Evolutionary conservation across 805 yeast genomes (phyloP).

Genomic region (Kuraishia borneana): DNA sequence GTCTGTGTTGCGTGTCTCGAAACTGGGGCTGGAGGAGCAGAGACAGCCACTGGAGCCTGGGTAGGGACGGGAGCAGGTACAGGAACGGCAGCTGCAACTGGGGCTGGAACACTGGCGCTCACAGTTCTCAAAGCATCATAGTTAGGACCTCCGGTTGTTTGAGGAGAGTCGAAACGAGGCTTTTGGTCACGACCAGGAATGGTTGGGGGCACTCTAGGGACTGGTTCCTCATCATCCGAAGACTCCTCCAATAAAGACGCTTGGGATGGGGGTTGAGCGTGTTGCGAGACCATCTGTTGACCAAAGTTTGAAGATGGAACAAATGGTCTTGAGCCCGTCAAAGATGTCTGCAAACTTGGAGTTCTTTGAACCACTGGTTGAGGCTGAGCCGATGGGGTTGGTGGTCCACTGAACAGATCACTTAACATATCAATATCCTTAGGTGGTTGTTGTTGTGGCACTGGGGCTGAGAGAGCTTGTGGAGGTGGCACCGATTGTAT

Average conservation of each 20-base stretch:
- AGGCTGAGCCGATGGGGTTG: constrained; percentile 6
- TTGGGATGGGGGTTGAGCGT: constrained; percentile 17
- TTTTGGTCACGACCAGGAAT: constrained; percentile 23
- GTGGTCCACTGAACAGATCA: constrained; percentile 37
- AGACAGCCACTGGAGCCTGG: constrained; percentile 4
- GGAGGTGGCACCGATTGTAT: constrained; percentile 9
- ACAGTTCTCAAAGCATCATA: constrained; percentile 37
- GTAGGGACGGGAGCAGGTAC: not conserved
- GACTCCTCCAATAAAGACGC: constrained; percentile 22
- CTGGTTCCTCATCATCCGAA: constrained; percentile 25
- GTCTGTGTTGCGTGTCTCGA: constrained; percentile 24
- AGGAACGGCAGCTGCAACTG: not conserved
- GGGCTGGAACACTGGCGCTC: not conserved
- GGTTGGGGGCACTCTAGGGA: constrained; percentile 12
- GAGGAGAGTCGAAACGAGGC: constrained; percentile 18
- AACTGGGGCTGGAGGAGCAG: constrained; percentile 6
- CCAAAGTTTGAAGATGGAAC: constrained; percentile 85
- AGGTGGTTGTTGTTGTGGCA: constrained; percentile 24
- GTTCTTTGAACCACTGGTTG: not conserved
- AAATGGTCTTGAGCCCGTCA: constrained; percentile 32
- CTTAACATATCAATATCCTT: constrained; percentile 53
- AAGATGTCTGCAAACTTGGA: constrained; percentile 15
- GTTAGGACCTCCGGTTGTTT: constrained; percentile 18
- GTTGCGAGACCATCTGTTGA: constrained; percentile 40
- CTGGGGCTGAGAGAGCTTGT: constrained; percentile 13